Evolutionary conservation across 1,139 yeast species (phyloP).

Genomic region (Pichia sp.): DNA sequence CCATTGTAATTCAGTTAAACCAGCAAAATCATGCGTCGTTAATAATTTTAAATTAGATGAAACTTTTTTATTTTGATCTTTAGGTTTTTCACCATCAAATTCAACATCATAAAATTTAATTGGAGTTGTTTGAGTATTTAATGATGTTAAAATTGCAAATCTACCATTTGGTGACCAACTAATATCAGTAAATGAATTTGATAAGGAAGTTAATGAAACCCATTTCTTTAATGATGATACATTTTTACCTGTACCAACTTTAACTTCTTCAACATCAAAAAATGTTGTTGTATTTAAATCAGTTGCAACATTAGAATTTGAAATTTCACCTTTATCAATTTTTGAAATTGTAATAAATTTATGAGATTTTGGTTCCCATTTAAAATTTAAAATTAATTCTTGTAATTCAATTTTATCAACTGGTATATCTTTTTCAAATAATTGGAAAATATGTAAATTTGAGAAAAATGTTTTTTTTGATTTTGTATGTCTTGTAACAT

Average conservation of each 20-base stretch:
- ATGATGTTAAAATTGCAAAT: constrained; percentile 71
- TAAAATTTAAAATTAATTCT: constrained; percentile 81
- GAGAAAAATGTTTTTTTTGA: constrained; percentile 89
- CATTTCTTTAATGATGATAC: constrained; percentile 43
- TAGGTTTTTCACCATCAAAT: constrained; percentile 53
- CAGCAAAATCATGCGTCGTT: constrained; percentile 59
- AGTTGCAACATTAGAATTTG: constrained; percentile 57
- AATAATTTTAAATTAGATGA: constrained; percentile 58
- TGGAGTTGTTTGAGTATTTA: constrained; percentile 49
- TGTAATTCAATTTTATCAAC: constrained; percentile 91
- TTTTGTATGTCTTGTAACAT: constrained; percentile 95
- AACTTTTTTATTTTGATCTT: constrained; percentile 38
- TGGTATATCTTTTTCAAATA: constrained; percentile 84
- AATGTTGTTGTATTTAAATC: constrained; percentile 70
- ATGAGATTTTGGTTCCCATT: constrained; percentile 94
- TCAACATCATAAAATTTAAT: constrained; percentile 84
- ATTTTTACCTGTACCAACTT: constrained; percentile 28
- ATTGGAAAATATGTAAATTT: constrained; percentile 85
- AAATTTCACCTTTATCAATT: constrained; percentile 38
- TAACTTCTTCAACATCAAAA: constrained; percentile 66
- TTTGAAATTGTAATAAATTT: constrained; percentile 74
- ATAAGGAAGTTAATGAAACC: constrained; percentile 49
- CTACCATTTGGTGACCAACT: constrained; percentile 94
- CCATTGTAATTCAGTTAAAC: constrained; percentile 86
- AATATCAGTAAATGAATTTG: constrained; percentile 50